Percentiles rank a stretch among this genome's conserved stretches.
Evolutionary conservation across 768 basidiomycete species (phyloP).

Genomic region (Glaciozyma antarctica): DNA sequence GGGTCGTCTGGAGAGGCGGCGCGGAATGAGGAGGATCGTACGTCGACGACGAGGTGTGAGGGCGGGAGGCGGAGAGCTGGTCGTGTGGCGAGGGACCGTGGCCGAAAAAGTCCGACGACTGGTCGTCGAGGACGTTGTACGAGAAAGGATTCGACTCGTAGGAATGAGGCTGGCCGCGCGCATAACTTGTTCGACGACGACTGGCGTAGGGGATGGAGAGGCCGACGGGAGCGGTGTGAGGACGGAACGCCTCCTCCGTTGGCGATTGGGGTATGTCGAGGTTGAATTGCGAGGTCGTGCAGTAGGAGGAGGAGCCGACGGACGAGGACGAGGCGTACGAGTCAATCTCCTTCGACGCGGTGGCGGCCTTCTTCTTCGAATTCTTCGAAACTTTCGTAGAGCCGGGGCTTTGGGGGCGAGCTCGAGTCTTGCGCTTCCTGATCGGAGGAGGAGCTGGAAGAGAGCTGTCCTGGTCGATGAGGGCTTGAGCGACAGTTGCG

Average conservation of each 20-base stretch:
- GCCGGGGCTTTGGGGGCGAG: too few species aligned
- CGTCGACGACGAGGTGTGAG: conserved; percentile 9
- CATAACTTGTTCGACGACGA: too few species aligned
- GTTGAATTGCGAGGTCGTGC: neutral
- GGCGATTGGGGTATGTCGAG: neutral
- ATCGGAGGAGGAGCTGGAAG: neutral
- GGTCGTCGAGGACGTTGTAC: conserved; percentile 15
- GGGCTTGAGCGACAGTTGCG: neutral
- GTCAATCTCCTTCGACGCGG: too few species aligned
- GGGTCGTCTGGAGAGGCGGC: neutral
- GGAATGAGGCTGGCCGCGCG: too few species aligned
- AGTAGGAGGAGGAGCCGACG: too few species aligned
- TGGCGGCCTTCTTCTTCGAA: too few species aligned
- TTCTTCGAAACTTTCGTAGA: too few species aligned
- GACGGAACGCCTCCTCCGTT: neutral
- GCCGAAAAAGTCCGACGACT: too few species aligned
- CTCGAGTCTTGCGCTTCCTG: too few species aligned
- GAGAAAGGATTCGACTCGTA: conserved; percentile 4
- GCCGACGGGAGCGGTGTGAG: neutral
- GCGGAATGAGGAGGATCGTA: neutral
- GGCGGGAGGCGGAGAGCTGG: neutral
- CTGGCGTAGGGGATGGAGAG: too few species aligned
- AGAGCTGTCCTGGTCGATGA: neutral
- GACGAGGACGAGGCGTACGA: too few species aligned
- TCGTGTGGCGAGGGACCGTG: neutral